Base-by-base conservation (phyloP, 2,329 filamentous ascomycete genomes). In the Fusarium sp. region DNA sequence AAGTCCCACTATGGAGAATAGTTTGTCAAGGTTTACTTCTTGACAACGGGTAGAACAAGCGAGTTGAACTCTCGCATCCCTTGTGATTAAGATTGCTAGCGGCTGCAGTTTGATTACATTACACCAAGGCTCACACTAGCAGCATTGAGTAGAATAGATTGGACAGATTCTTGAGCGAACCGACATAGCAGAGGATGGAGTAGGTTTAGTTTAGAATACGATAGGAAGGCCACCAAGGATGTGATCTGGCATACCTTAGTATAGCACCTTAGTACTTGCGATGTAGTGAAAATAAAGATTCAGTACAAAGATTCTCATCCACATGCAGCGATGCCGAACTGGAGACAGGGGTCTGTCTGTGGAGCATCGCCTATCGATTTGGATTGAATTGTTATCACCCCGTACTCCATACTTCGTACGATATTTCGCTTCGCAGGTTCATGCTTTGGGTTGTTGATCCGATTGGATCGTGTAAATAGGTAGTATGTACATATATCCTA, bases 1-100 rank as follows among this genome's bases (percentile, higher is more conserved):
- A 44, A 50, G 63, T 65, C 44, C 63, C 44, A 66, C 50, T 48
- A 26, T 58, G 48, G 24, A 58, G 51, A 48, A 42, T 38, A 38
- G 41, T 56, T 41, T 65, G 50, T 48, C 36, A 55, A 42, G 30
- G 36, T 42, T 48, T 65, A 41, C 24, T 57, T 16, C 39, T 41
- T 26, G n/a, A 36, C 31, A n/a, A n/a, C n/a, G n/a, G n/a, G n/a
- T 42, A n/a, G 30, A 58, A 31, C 26, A 36, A 57, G 36, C 60
- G 44, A 38, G 44, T 57, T 38, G 11, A 38, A 38, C 20, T 38
- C 20, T 57, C 41, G 30, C 28, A 36, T 58, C 39, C 36, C 30
- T 28, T 30, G 31, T n/a, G 26, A 51, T 50, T 48, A 28, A 39
- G 36, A 65, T 42, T 63, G 38, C 28, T 54, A 54, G 20, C 26